These are phyloP conservation scores for Ascochyta rabiei DNA, from an alignment of 2,329 filamentous ascomycete genomes.

Conservation along the genomic window DNA sequence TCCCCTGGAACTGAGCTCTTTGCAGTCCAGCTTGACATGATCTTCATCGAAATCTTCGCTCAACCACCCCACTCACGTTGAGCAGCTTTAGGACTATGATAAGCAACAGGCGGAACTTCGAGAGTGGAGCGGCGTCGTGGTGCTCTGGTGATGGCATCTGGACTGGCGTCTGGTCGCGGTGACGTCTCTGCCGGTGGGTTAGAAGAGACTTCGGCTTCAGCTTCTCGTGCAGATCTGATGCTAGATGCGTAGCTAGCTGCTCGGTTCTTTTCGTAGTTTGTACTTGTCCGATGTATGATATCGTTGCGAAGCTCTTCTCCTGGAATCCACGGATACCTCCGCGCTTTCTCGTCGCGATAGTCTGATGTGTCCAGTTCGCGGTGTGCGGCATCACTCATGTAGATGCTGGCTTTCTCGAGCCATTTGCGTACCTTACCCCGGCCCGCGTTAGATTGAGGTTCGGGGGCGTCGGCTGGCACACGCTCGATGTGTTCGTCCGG, in stretches of 20 bases:
- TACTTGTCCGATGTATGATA: conserved; percentile 47
- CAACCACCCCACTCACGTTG: background rate
- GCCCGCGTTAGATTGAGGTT: conserved; percentile 22
- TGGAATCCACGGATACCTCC: conserved; percentile 63
- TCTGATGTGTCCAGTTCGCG: conserved; percentile 55
- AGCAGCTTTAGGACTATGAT: conserved; percentile 14
- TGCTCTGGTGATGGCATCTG: conserved; percentile 10
- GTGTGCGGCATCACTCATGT: conserved; percentile 56
- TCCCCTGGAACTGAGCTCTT: background rate
- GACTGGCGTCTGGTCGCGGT: conserved; percentile 19
- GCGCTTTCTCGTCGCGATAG: conserved; percentile 55
- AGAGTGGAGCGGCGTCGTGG: conserved; percentile 27
- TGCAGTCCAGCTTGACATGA: background rate
- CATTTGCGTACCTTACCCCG: conserved; percentile 40
- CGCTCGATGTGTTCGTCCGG: conserved; percentile 2
- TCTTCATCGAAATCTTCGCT: background rate
- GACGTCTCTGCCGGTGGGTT: conserved; percentile 18
- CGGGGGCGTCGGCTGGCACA: conserved; percentile 7
- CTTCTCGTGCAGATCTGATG: conserved; percentile 34
- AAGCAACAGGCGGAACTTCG: conserved; percentile 24
- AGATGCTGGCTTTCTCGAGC: conserved; percentile 53
- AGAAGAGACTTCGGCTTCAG: conserved; percentile 27
- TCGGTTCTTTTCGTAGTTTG: conserved; percentile 51
- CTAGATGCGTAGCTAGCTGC: conserved; percentile 47
- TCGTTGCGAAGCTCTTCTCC: conserved; percentile 58